phyloP scores from a whole-genome alignment of 345 rosid genomes.

The Syzygium aromaticum region DNA sequence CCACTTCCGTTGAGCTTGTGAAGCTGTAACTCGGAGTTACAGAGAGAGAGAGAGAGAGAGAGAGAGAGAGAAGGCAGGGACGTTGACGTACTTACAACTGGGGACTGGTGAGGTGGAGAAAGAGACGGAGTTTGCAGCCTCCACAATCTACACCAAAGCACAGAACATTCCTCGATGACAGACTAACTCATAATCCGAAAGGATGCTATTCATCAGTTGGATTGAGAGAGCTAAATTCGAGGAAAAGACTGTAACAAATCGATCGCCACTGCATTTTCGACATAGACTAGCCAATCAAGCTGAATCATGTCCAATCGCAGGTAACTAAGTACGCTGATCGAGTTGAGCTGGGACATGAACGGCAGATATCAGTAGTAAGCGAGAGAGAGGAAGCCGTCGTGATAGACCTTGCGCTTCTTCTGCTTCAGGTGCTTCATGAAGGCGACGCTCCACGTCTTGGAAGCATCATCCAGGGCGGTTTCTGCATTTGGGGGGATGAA shows the following conservation, averaged over 20 bases:
- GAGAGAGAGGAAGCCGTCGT: constrained; percentile 57
- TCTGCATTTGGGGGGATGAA: background rate
- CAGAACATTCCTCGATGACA: background rate
- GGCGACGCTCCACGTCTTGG: constrained; percentile 56
- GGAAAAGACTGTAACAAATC: background rate
- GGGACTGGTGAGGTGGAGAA: background rate
- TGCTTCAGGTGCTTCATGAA: constrained; percentile 70
- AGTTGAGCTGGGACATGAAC: background rate
- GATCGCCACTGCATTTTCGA: background rate
- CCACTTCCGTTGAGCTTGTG: background rate
- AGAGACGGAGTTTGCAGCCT: background rate
- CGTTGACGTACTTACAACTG: background rate
- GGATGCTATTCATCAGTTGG: background rate
- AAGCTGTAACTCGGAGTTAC: background rate
- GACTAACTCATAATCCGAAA: background rate
- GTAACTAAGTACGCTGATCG: background rate
- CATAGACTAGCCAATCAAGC: background rate
- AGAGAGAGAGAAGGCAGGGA: background rate
- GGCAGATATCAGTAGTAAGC: background rate
- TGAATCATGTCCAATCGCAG: background rate
- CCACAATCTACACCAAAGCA: background rate
- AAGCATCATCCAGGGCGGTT: background rate
- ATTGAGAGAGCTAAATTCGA: background rate
- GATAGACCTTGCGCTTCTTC: constrained; percentile 62
- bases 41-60: background rate